phyloP scores from a whole-genome alignment of 306 rosid species.

The Ammopiptanthus mongolicus region DNA sequence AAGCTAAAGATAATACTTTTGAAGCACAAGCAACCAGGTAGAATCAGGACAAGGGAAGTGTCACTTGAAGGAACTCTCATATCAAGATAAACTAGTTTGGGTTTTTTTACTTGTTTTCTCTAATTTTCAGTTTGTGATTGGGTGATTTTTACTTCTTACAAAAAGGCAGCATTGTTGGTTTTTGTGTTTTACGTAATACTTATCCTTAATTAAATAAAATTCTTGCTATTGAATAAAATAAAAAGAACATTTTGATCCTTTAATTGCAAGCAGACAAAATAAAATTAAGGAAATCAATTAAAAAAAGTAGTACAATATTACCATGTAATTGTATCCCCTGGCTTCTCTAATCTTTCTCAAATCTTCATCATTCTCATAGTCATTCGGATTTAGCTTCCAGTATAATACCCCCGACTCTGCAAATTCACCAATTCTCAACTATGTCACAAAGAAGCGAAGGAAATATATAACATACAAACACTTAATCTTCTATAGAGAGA shows the following conservation, averaged over 20 bases:
- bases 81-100: neutral
- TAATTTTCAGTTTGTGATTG: too few relatives aligned
- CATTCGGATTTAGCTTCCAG: slow-evolving; percentile 38
- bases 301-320: neutral
- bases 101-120: too few relatives aligned
- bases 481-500: neutral
- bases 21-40: neutral
- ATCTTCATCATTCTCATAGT: slow-evolving; percentile 57
- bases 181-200: neutral
- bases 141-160: neutral
- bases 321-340: slow-evolving; percentile 85
- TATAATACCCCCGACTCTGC: slow-evolving; percentile 35
- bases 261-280: neutral
- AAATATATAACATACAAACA: neutral
- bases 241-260: neutral
- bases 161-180: neutral
- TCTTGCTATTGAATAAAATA: neutral
- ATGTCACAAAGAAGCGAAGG: neutral
- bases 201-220: neutral
- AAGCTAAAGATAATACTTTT: neutral
- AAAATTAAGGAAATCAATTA: neutral
- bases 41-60: neutral
- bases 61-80: neutral
- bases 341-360: slow-evolving; percentile 61
- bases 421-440: neutral